A percentile compares a stretch with the other conserved stretches of the same genome.
phyloP scores from a whole-genome alignment of 2,329 filamentous ascomycete genomes.

The Fusarium papillatum region DNA sequence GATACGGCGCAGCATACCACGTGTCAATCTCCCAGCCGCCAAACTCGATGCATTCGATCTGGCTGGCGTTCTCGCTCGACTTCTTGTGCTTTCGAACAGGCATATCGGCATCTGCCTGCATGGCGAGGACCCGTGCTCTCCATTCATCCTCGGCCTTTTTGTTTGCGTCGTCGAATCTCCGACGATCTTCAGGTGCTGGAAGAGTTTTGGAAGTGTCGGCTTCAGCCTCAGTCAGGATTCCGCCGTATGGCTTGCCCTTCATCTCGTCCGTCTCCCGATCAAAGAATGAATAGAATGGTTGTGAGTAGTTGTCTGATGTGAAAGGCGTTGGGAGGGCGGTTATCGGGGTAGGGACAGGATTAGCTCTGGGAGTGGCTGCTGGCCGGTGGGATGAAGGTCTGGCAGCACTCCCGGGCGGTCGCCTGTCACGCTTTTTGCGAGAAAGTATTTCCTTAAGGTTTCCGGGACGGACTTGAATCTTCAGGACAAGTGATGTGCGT shows the following conservation, averaged over 20 bases:
- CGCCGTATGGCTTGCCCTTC: constrained; percentile 95
- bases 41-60: constrained; percentile 99
- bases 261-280: constrained; percentile 91
- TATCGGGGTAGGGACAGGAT: constrained; percentile 32
- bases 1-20: constrained; percentile 98
- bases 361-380: constrained; percentile 38
- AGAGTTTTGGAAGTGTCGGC: constrained; percentile 93
- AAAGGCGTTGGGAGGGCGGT: constrained; percentile 66
- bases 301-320: constrained; percentile 72
- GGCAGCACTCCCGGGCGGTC: constrained; percentile 36
- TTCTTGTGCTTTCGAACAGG: constrained; percentile 79
- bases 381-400: constrained; percentile 42
- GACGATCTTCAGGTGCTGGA: constrained; percentile 83
- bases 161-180: constrained; percentile 90
- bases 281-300: constrained; percentile 89
- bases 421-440: constrained; percentile 50
- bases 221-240: constrained; percentile 89
- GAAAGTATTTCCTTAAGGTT: constrained; percentile 55
- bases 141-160: constrained; percentile 94
- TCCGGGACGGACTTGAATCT: constrained; percentile 52
- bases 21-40: constrained; percentile 98
- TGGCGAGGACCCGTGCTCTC: constrained; percentile 73
- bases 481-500: constrained; percentile 51
- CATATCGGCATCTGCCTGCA: constrained; percentile 74
- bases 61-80: constrained; percentile 87